These are phyloP conservation scores for Termitomyces sp. DNA, from an alignment of 768 basidiomycete species.

Conservation along the genomic window DNA sequence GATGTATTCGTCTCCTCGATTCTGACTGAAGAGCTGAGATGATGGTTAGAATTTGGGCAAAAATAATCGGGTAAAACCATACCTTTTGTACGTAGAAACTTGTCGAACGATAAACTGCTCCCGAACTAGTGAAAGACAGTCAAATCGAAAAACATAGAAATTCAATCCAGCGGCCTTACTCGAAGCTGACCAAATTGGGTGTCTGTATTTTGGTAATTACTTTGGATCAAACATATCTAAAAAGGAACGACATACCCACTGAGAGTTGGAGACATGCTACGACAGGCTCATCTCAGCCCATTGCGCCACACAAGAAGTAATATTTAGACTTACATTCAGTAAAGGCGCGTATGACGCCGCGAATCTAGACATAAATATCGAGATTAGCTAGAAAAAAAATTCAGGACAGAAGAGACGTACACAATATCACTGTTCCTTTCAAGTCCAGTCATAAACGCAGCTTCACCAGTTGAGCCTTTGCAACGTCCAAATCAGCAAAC, in stretches of 20 bases:
- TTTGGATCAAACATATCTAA: constrained; percentile 1
- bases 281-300: not conserved
- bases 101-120: constrained; percentile 46
- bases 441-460: constrained; percentile 61
- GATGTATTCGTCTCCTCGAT: constrained; percentile 59
- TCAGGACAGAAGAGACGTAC: constrained; percentile 17
- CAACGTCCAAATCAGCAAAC: not conserved
- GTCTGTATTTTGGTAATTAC: constrained; percentile 24
- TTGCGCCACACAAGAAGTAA: not conserved
- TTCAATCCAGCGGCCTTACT: constrained; percentile 31
- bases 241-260: constrained; percentile 42
- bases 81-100: constrained; percentile 61
- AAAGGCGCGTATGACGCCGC: constrained; percentile 54
- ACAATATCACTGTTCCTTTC: constrained; percentile 39
- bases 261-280: constrained; percentile 43
- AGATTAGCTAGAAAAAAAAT: not conserved
- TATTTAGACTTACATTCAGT: constrained; percentile 29
- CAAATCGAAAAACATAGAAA: not conserved
- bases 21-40: constrained; percentile 57
- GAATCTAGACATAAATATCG: constrained; percentile 21
- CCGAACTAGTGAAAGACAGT: constrained; percentile 31
- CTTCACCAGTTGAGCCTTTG: constrained; percentile 47
- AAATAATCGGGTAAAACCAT: constrained; percentile 2
- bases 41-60: not conserved
- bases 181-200: constrained; percentile 54